Percentiles rank a stretch among this genome's conserved stretches.
Evolutionary conservation across 768 basidiomycete species (phyloP).

Genomic region (Lentinula aciculospora): DNA sequence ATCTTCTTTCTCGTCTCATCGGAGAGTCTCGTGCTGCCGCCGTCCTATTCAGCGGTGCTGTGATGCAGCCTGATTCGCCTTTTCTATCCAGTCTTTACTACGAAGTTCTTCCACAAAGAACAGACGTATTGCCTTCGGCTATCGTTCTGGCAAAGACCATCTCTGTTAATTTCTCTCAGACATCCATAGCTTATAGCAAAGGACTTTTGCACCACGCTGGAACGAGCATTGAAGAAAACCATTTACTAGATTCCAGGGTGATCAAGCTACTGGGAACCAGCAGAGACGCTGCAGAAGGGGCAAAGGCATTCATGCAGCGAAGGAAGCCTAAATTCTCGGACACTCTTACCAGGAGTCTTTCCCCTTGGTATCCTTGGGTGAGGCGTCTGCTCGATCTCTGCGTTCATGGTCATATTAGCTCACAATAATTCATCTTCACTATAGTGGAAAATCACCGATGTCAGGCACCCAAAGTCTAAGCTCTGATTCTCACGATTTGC

Average conservation of each 20-base stretch:
- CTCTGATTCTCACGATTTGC: neutral
- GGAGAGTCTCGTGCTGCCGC: slow-evolving; percentile 45
- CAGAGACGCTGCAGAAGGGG: slow-evolving; percentile 42
- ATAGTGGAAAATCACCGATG: slow-evolving; percentile 13
- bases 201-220: slow-evolving; percentile 47
- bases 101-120: slow-evolving; percentile 38
- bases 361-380: slow-evolving; percentile 45
- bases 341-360: slow-evolving; percentile 21
- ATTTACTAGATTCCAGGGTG: slow-evolving; percentile 44
- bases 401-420: neutral
- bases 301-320: slow-evolving; percentile 41
- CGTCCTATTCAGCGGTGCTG: slow-evolving; percentile 39
- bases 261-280: slow-evolving; percentile 33
- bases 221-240: slow-evolving; percentile 45
- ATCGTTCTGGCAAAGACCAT: slow-evolving; percentile 47
- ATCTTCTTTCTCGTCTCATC: slow-evolving; percentile 47
- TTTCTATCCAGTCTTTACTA: slow-evolving; percentile 39
- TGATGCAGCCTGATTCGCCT: slow-evolving; percentile 39
- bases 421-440: neutral
- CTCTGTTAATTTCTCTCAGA: slow-evolving; percentile 41
- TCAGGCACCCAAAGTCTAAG: neutral
- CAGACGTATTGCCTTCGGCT: slow-evolving; percentile 47
- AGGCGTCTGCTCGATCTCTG: neutral
- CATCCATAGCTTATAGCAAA: slow-evolving; percentile 45
- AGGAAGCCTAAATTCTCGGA: slow-evolving; percentile 39